Evolutionary conservation across 2,329 filamentous ascomycete species (phyloP).

Genomic region (Fonsecaea erecta): DNA sequence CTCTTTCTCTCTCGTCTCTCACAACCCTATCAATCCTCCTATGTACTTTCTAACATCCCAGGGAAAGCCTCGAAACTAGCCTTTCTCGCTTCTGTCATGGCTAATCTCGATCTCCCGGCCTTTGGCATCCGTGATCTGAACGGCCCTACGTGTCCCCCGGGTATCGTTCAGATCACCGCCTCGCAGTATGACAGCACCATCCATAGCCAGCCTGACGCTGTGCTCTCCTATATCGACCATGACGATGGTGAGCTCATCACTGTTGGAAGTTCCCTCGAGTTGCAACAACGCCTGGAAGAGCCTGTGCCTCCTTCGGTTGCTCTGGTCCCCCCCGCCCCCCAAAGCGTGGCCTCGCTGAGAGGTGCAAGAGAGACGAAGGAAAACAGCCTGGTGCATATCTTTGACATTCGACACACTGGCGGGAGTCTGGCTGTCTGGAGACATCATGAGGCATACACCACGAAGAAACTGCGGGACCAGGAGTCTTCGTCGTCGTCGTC

Average conservation of each 20-base stretch:
- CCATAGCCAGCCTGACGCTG: conserved; percentile 47
- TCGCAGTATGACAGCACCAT: conserved; percentile 51
- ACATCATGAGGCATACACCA: conserved; percentile 34
- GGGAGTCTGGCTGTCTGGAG: conserved; percentile 35
- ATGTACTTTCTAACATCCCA: conserved; percentile 1
- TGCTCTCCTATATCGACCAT: conserved; percentile 52
- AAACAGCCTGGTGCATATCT: conserved; percentile 49
- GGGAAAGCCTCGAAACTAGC: not conserved
- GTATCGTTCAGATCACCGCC: conserved; percentile 48
- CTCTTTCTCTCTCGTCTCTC: not conserved
- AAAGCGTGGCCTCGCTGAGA: conserved; percentile 18
- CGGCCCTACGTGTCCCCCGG: conserved; percentile 35
- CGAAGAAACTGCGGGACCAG: conserved; percentile 21
- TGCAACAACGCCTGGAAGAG: conserved; percentile 53
- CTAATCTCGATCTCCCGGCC: conserved; percentile 24
- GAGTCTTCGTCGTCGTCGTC: not conserved
- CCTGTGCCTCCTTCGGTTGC: conserved; percentile 33
- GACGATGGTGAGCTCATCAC: conserved; percentile 54
- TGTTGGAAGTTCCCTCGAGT: conserved; percentile 54
- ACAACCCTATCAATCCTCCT: not conserved
- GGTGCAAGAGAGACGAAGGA: conserved; percentile 23
- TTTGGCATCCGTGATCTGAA: conserved; percentile 37
- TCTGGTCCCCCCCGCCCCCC: not conserved
- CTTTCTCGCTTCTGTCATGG: conserved; percentile 21
- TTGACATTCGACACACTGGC: conserved; percentile 46